Base-by-base conservation (phyloP, 495 filamentous ascomycete species). In the Melanomma pulvis-pyrius region DNA sequence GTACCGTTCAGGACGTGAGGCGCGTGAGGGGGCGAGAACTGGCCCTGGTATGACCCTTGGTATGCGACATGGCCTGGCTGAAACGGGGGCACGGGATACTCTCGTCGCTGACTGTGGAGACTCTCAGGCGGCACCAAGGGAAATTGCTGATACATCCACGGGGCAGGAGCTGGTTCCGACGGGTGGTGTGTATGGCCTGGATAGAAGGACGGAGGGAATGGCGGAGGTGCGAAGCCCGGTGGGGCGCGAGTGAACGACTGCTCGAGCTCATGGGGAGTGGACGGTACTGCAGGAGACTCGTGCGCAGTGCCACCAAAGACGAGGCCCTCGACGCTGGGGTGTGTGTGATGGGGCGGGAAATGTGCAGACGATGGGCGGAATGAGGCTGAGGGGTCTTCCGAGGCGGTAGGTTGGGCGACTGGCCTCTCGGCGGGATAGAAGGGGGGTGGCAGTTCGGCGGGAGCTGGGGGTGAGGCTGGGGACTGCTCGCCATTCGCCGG, bases 231-330 rank as follows among this genome's bases (percentile, higher is more conserved):
- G 49, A 74, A 71, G 12, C 54, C 65, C 0, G 70, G 63, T 24
- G 69, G 62, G 61, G 57, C 63, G 22, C 54, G 61, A 24, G 65
- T 41, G 46, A 58, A 55, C 0, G 50, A 2, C 26, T 47, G 57
- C 30, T 58, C 58, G 15, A 26, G 13, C 22, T 67, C 68, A n/a
- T 71, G 63, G 9, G 73, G 75, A 8, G 69, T 69, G 5, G 76
- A 74, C 8, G 76, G 75, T 9, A 74, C 71, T 19, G 61, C 65
- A 12, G 66, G 52, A 22, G 75, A 76, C 36, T 74, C 73, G 19
- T 72, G 59, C n/a, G 68, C 59, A 22, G 62, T 69, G 26, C 74
- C 75, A 24, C 75, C 76, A 64, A 77, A 77, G 17, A 76, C 67
- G 36, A 78, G 69, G 22, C 69, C 64, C 47, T 72, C 71, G 12